phyloP scores from a whole-genome alignment of 495 filamentous ascomycete genomes.

The Hypoxylon perforatum region DNA sequence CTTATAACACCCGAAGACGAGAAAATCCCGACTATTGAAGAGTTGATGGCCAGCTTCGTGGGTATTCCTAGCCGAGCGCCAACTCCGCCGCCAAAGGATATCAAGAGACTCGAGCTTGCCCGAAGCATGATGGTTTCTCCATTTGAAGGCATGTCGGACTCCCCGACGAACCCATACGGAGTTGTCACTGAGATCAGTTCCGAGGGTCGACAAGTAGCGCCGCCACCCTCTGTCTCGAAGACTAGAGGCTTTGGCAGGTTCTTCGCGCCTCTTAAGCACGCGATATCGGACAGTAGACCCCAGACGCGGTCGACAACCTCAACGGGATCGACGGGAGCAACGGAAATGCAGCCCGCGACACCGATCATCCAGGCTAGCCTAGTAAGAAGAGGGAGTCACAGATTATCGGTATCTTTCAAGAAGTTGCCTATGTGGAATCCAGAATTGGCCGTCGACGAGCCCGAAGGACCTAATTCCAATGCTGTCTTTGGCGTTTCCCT shows the following conservation, averaged over 20 bases:
- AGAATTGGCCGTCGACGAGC: conserved; percentile 21
- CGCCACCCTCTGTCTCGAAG: conserved; percentile 27
- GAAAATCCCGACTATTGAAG: conserved; percentile 45
- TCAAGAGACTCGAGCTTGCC: conserved; percentile 41
- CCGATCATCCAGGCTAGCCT: conserved; percentile 45
- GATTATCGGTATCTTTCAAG: conserved; percentile 49
- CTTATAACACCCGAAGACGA: conserved; percentile 18
- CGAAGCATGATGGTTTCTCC: conserved; percentile 32
- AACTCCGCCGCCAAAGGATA: conserved; percentile 52
- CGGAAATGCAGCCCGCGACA: conserved; percentile 27
- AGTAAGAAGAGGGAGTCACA: conserved; percentile 46
- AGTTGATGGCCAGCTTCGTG: conserved; percentile 48
- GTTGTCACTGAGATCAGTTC: conserved; percentile 37
- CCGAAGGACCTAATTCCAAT: conserved; percentile 22
- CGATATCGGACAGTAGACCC: conserved; percentile 33
- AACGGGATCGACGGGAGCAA: conserved; percentile 15
- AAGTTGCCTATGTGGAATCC: conserved; percentile 40
- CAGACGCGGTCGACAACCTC: conserved; percentile 39
- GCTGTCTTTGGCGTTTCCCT: conserved; percentile 54
- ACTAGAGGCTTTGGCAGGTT: conserved; percentile 38
- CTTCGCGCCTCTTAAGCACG: conserved; percentile 38
- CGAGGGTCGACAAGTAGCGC: conserved; percentile 12
- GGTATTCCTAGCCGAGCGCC: conserved; percentile 51
- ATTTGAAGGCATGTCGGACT: conserved; percentile 31
- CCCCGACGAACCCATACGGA: conserved; percentile 23